phyloP scores from a whole-genome alignment of 495 filamentous ascomycete genomes.

The Talaromyces trachyspermus region DNA sequence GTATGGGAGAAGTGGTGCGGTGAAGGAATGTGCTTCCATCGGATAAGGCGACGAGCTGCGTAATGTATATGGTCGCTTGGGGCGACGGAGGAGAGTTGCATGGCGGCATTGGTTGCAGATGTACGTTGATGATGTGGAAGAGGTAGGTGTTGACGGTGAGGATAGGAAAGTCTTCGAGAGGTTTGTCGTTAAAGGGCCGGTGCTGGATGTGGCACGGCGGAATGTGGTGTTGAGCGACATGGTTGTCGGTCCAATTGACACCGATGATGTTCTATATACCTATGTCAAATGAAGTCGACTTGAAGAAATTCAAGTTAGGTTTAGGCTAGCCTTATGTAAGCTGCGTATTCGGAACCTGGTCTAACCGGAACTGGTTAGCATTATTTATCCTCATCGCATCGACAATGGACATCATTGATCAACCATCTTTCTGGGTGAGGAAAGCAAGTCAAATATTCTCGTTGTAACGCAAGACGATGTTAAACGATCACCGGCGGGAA shows the following conservation, averaged over 20 bases:
- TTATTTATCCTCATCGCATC: no score
- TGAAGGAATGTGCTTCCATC: slow-evolving; percentile 83
- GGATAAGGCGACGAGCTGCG: slow-evolving; percentile 87
- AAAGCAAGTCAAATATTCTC: no score
- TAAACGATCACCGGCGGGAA: no score
- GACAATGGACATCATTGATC: no score
- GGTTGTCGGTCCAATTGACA: not conserved
- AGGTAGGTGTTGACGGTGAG: slow-evolving; percentile 18
- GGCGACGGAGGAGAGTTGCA: slow-evolving; percentile 82
- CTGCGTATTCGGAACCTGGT: no score
- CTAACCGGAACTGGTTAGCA: not conserved
- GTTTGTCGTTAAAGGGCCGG: slow-evolving; percentile 7
- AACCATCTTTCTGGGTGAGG: no score
- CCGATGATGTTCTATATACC: not conserved
- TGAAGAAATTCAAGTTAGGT: not conserved
- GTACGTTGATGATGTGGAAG: slow-evolving; percentile 31
- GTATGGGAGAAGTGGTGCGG: slow-evolving; percentile 78
- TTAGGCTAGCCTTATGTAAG: slow-evolving; percentile 5
- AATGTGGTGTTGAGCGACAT: slow-evolving; percentile 37
- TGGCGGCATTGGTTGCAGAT: slow-evolving; percentile 55
- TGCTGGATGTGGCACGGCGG: slow-evolving; percentile 30
- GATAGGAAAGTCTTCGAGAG: slow-evolving; percentile 5
- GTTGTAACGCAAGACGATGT: not conserved
- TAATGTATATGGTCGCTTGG: slow-evolving; percentile 91
- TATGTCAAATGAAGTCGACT: not conserved